A percentile compares a stretch with the other conserved stretches of the same genome.
These are phyloP conservation scores for Phytophthora fragariae DNA, from an alignment of 352 stramenopile genomes.

Conservation along the genomic window DNA sequence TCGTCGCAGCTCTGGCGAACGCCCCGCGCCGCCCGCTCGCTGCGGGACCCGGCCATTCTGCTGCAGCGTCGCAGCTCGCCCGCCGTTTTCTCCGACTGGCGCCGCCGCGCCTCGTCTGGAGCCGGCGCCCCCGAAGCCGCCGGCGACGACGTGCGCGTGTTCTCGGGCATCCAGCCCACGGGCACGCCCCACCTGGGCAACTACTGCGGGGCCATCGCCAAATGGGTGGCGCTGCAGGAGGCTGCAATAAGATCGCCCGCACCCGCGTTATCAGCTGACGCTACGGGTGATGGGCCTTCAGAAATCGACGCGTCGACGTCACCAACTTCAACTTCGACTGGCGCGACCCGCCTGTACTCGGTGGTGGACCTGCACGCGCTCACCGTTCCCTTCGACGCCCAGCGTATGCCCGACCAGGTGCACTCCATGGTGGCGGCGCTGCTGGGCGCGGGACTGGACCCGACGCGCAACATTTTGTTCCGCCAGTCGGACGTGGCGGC, in stretches of 20 bases:
- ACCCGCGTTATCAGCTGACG: conserved; percentile 4
- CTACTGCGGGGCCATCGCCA: conserved; percentile 97
- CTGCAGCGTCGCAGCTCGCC: neutral
- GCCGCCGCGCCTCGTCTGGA: conserved; percentile 8
- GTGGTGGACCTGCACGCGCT: conserved; percentile 99
- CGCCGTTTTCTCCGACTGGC: neutral
- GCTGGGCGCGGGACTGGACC: conserved; percentile 93
- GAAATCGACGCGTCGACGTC: conserved; percentile 27
- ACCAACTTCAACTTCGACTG: conserved; percentile 23
- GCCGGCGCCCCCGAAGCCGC: neutral
- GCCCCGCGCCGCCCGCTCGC: conserved; percentile 1
- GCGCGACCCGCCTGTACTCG: conserved; percentile 53
- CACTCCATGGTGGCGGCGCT: conserved; percentile 94
- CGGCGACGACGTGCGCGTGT: conserved; percentile 67
- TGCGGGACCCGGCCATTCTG: neutral
- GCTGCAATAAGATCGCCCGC: conserved; percentile 8
- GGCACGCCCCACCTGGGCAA: conserved; percentile 99
- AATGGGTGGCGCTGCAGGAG: conserved; percentile 98
- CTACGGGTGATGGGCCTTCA: conserved; percentile 24
- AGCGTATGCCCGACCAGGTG: conserved; percentile 88
- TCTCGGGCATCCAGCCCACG: conserved; percentile 98
- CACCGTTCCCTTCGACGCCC: conserved; percentile 96
- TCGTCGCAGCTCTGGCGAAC: conserved; percentile 23
- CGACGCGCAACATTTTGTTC: conserved; percentile 76
- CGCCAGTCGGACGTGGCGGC: conserved; percentile 79